Conservation (phyloP, 331 rosid species). For the Phaseolus coccineus region DNA sequence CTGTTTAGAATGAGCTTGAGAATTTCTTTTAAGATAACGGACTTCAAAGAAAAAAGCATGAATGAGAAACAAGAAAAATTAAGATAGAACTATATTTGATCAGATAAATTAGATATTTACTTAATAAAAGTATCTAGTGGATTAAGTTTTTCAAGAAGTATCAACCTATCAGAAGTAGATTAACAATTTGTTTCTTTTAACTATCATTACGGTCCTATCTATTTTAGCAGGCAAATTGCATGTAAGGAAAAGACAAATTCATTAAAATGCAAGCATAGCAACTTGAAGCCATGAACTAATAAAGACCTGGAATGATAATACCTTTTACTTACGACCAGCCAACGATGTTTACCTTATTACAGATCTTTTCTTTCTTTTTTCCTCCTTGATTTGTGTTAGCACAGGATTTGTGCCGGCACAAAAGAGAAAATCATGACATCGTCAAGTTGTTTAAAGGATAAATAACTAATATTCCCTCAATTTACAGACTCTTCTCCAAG, state of each 20-base stretch:
- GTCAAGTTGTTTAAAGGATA: slow-evolving; percentile 20
- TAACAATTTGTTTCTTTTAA: background rate
- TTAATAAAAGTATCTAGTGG: background rate
- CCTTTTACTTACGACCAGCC: slow-evolving; percentile 29
- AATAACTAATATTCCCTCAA: slow-evolving; percentile 45
- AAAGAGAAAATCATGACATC: slow-evolving; percentile 24
- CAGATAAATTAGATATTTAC: background rate
- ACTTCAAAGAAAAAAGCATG: too few species aligned
- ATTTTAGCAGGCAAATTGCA: background rate
- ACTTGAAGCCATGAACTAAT: background rate
- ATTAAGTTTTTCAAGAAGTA: background rate
- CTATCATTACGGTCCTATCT: background rate
- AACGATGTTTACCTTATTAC: background rate
- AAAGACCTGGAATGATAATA: background rate
- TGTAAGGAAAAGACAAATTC: background rate
- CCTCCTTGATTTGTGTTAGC: slow-evolving; percentile 42
- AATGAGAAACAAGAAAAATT: too few species aligned
- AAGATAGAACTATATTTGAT: too few species aligned
- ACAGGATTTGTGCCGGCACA: slow-evolving; percentile 44
- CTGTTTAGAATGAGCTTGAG: too few species aligned
- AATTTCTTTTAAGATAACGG: too few species aligned
- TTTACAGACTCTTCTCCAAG: slow-evolving; percentile 51
- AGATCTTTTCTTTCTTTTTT: background rate
- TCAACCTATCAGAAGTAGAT: background rate
- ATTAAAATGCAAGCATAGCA: background rate